A percentile compares a stretch with the other conserved stretches of the same genome.
Conservation (phyloP, 306 rosid genomes). For the Spatholobus suberectus region DNA sequence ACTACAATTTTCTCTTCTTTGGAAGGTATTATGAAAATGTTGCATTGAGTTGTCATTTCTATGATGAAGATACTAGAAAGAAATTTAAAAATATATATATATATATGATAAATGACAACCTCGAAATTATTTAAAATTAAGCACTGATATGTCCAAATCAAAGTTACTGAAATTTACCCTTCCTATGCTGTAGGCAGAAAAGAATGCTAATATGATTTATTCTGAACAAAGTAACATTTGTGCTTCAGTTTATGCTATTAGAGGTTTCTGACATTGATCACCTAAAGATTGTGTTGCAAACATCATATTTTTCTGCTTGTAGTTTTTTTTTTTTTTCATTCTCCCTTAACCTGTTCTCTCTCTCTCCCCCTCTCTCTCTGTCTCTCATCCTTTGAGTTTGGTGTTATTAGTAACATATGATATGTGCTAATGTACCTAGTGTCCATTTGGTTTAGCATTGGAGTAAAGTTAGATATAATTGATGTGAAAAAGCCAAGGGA, state of each 20-base stretch:
- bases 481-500: not conserved
- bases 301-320: not conserved
- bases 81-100: not conserved
- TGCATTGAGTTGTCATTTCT: slow-evolving; percentile 1
- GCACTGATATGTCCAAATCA: not conserved
- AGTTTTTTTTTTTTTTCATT: not conserved
- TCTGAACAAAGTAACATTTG: slow-evolving; percentile 12
- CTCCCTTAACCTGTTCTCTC: not conserved
- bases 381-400: not conserved
- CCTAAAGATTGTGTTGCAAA: slow-evolving; percentile 4
- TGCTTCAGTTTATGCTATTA: slow-evolving; percentile 8
- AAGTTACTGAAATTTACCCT: not conserved
- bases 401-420: not conserved
- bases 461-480: not conserved
- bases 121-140: not conserved
- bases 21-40: not conserved
- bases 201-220: not conserved
- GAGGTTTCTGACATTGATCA: not conserved
- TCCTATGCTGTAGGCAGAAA: not conserved
- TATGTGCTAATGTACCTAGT: not conserved
- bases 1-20: slow-evolving; percentile 15
- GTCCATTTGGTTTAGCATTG: not conserved
- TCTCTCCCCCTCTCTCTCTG: not conserved
- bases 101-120: not conserved
- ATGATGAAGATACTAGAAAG: not conserved